These are phyloP conservation scores for Ostreobium quekettii DNA, from an alignment of 139 green algal genomes.

Conservation along the genomic window DNA sequence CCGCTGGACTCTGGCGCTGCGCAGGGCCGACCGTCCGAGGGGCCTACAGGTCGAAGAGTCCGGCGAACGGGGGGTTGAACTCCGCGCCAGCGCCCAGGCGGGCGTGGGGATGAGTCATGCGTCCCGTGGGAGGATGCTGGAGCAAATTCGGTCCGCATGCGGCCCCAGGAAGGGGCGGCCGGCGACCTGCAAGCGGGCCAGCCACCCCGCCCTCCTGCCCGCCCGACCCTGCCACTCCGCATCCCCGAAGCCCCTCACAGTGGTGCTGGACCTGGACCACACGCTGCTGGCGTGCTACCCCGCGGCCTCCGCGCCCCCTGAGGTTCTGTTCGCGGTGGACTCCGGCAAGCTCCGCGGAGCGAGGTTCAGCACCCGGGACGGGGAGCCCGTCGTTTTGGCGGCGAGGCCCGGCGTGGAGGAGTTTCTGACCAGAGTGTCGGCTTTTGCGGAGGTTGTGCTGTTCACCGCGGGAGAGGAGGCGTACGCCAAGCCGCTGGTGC, in stretches of 20 bases:
- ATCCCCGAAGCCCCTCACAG: slow-evolving; percentile 47
- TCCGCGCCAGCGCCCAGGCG: no score
- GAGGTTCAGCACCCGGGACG: slow-evolving; percentile 43
- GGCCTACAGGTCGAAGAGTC: no score
- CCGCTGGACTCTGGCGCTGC: no score
- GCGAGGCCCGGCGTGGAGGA: slow-evolving; percentile 66
- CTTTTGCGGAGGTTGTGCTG: slow-evolving; percentile 65
- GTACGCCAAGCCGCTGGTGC: slow-evolving; percentile 73
- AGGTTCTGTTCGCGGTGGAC: slow-evolving; percentile 45
- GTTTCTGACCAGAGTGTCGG: slow-evolving; percentile 54
- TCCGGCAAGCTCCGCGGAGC: slow-evolving; percentile 53
- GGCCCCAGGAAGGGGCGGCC: no score
- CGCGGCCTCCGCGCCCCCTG: slow-evolving; percentile 52
- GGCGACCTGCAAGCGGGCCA: no score
- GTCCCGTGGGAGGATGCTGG: no score
- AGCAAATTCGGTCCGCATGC: no score
- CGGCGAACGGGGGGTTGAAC: no score
- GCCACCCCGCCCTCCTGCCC: no score
- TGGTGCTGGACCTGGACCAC: slow-evolving; percentile 84
- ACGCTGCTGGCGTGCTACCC: slow-evolving; percentile 72
- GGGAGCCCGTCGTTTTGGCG: slow-evolving; percentile 68
- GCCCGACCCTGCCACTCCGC: no score
- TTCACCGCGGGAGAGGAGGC: slow-evolving; percentile 82
- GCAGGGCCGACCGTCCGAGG: no score
- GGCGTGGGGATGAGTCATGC: no score